Evolutionary conservation across 208 protist species (phyloP).

Genomic region (Naegleria lovaniensis): DNA sequence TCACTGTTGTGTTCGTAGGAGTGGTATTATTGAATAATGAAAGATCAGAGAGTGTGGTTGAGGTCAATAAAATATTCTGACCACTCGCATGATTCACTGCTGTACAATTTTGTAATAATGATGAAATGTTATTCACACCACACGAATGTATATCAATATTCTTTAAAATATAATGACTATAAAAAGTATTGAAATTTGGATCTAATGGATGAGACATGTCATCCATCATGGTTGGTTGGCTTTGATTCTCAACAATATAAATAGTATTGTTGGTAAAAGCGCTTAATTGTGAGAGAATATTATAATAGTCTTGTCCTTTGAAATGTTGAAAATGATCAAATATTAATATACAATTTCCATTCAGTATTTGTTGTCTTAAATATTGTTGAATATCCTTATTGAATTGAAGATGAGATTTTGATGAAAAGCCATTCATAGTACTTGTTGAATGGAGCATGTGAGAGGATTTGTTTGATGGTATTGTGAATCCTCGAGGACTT

Average conservation of each 20-base stretch:
- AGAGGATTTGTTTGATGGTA: too few relatives aligned
- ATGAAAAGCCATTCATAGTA: neutral
- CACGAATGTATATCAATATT: neutral
- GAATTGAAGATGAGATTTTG: neutral
- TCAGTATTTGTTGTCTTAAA: neutral
- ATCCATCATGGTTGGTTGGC: neutral
- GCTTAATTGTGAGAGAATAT: neutral
- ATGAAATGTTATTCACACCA: neutral
- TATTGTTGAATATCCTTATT: neutral
- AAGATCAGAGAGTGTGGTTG: neutral
- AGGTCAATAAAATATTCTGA: neutral
- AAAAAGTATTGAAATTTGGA: neutral
- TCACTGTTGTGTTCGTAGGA: too few relatives aligned
- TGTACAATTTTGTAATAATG: neutral
- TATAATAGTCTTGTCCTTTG: neutral
- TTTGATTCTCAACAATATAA: neutral
- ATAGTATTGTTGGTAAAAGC: neutral
- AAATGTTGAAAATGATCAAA: neutral
- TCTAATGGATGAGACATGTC: neutral
- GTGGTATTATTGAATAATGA: too few relatives aligned
- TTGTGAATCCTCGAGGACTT: neutral
- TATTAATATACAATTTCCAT: conserved; percentile 8
- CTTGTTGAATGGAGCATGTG: neutral
- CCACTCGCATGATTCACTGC: neutral
- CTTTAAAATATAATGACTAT: neutral